A percentile compares a stretch with the other conserved stretches of the same genome.
Conservation (phyloP, 2,329 filamentous ascomycete genomes). For the Colletotrichum euphorbiae region DNA sequence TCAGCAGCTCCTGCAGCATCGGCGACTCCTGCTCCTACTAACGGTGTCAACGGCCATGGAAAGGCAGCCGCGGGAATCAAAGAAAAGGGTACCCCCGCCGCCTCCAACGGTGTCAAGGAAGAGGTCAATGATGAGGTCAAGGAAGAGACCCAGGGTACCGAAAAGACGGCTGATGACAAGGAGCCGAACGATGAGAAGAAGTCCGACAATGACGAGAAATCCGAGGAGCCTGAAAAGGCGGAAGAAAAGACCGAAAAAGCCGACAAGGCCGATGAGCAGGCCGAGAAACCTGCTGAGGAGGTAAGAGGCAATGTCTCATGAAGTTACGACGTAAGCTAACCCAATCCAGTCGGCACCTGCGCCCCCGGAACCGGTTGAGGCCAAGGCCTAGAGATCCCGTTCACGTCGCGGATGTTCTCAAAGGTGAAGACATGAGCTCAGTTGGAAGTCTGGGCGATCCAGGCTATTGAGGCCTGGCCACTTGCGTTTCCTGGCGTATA, state of each 20-base stretch:
- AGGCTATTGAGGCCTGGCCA: constrained; percentile 23
- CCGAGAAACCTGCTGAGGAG: constrained; percentile 49
- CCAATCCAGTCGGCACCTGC: constrained; percentile 42
- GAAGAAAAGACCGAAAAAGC: constrained; percentile 47
- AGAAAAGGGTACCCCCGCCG: constrained; percentile 46
- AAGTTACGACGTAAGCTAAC: constrained; percentile 14
- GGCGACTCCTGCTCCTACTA: constrained; percentile 47
- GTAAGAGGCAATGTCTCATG: constrained; percentile 43
- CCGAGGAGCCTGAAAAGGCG: constrained; percentile 48
- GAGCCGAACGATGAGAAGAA: constrained; percentile 46
- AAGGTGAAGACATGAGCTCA: constrained; percentile 30
- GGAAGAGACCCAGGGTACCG: constrained; percentile 49
- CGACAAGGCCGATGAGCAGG: constrained; percentile 36
- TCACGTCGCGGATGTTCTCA: constrained; percentile 19
- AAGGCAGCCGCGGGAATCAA: constrained; percentile 56
- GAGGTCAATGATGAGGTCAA: constrained; percentile 55
- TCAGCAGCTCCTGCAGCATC: constrained; percentile 52
- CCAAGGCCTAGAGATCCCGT: constrained; percentile 47
- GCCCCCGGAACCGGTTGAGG: constrained; percentile 51
- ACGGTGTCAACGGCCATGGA: constrained; percentile 62
- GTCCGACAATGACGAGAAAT: constrained; percentile 48
- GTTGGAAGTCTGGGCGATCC: constrained; percentile 11
- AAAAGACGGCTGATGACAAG: constrained; percentile 45
- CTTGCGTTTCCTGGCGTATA: constrained; percentile 41
- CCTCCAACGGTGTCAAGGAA: constrained; percentile 54